Percentiles rank a stretch among this genome's conserved stretches.
phyloP scores from a whole-genome alignment of 768 basidiomycete species.

The Rubroboletus satanas region DNA sequence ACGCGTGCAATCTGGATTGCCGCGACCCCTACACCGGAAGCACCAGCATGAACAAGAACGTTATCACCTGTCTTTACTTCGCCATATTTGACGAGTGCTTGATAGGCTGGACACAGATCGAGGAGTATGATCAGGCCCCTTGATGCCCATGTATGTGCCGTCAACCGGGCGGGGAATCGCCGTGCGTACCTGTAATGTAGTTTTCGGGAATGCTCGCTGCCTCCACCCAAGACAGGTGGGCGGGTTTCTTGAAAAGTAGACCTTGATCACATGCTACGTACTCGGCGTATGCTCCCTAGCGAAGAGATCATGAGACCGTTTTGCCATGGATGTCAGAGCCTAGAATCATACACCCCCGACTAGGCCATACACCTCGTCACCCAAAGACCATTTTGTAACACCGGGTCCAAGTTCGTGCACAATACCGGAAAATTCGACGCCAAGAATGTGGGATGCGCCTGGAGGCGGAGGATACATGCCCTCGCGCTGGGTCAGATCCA shows the following conservation, averaged over 20 bases:
- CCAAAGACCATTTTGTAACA: conserved; percentile 52
- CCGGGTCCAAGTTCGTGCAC: conserved; percentile 52
- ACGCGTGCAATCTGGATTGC: conserved; percentile 82
- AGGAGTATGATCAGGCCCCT: conserved; percentile 3
- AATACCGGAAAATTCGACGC: conserved; percentile 81
- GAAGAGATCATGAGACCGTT: conserved; percentile 1
- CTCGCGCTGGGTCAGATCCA: conserved; percentile 75
- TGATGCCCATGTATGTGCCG: background rate
- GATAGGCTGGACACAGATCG: conserved; percentile 43
- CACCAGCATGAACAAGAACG: conserved; percentile 87
- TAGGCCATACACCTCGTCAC: conserved; percentile 77
- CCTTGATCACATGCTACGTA: conserved; percentile 66
- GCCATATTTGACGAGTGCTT: conserved; percentile 63
- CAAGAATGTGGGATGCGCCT: conserved; percentile 71
- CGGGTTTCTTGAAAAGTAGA: conserved; percentile 72
- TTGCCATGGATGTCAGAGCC: background rate
- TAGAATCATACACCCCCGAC: conserved; percentile 63
- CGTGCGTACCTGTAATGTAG: conserved; percentile 71
- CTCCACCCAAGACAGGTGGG: conserved; percentile 71
- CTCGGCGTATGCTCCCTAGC: conserved; percentile 87
- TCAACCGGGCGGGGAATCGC: conserved; percentile 8
- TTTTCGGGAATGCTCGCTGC: conserved; percentile 88
- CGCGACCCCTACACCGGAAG: conserved; percentile 85
- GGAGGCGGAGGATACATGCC: conserved; percentile 75
- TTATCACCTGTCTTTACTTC: conserved; percentile 65